Base-by-base conservation (phyloP, 805 yeast genomes). In the Saccharomycopsis fermentans region DNA sequence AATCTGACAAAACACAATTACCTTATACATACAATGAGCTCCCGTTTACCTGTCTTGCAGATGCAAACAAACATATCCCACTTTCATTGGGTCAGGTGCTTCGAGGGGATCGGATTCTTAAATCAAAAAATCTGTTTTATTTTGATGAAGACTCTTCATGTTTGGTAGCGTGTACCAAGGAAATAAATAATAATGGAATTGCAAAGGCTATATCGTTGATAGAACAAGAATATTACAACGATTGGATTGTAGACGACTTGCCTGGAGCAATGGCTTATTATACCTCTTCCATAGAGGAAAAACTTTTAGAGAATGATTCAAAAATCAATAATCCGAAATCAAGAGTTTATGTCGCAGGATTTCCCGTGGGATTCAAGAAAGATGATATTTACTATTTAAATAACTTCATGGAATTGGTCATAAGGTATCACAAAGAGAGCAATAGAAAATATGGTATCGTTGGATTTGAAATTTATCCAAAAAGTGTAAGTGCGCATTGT, bases 391-490 rank as follows among this genome's bases (percentile, higher is more conserved):
- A 83, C 4, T 86, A 81, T 67, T 62, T 90, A 34, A 81, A 90
- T 70, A 90, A 88, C 68, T 96, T 90, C 68, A 82, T 86, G 9
- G 86, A 86, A 85, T 66, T 90, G 57, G 92, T 90, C 14, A 77
- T 90, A 50, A 77, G 96, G 65, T 87, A 82, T 71, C 86, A 88
- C 64, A 72, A 73, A 55, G 74, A 78, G 60, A 62, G 62, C 21
- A 65, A 62, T 17, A 32, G 24, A n/a, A 40, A 48, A 5, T 74
- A 77, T 63, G 76, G 87, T 2, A 87, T 90, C 64, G 96, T 90
- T 19, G 97, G 96, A 0, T 87, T 90, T 65, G 97, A 90, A 71
- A 87, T 89, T 14, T 90, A 90, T 67, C 96, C 96, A 11, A 84
- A 82, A 68, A 86, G 94, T 57, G 91, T 87, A 12, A 73, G 78